A percentile compares a stretch with the other conserved stretches of the same genome.
phyloP scores from a whole-genome alignment of 148 eudicot species.

The Amaranthus cruentus region DNA sequence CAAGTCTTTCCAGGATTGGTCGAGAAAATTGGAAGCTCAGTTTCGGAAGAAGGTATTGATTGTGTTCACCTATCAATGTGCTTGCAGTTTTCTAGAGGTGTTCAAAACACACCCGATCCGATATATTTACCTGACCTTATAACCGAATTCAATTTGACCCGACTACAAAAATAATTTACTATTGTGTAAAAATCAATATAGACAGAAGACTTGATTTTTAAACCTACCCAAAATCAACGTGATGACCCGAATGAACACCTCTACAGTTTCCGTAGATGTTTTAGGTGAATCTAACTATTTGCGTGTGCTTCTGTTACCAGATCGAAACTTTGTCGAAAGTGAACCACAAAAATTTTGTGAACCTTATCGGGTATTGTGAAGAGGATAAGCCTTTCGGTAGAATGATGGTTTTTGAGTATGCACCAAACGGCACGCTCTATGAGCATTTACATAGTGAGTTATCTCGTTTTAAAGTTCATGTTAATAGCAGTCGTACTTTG shows the following conservation, averaged over 20 bases:
- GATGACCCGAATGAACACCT: no score
- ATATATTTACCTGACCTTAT: no score
- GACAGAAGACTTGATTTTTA: no score
- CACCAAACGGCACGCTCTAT: slow-evolving; percentile 91
- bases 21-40: slow-evolving; percentile 52
- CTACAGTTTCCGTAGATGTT: not conserved
- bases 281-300: slow-evolving; percentile 7
- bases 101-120: no score
- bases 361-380: slow-evolving; percentile 83
- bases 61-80: not conserved
- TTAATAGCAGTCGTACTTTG: not conserved
- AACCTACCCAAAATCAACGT: no score
- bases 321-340: slow-evolving; percentile 71
- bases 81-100: not conserved
- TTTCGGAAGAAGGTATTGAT: slow-evolving; percentile 63
- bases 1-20: slow-evolving; percentile 57
- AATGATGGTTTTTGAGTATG: slow-evolving; percentile 98
- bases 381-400: slow-evolving; percentile 86
- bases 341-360: slow-evolving; percentile 95
- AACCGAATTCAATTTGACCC: no score
- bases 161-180: no score
- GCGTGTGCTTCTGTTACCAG: slow-evolving; percentile 32
- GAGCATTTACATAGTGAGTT: slow-evolving; percentile 93
- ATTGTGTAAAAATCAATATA: no score
- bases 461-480: not conserved